Percentiles rank a stretch among this genome's conserved stretches.
These are phyloP conservation scores for Haematococcus sp. DNA, from an alignment of 139 green algal genomes.

Conservation along the genomic window DNA sequence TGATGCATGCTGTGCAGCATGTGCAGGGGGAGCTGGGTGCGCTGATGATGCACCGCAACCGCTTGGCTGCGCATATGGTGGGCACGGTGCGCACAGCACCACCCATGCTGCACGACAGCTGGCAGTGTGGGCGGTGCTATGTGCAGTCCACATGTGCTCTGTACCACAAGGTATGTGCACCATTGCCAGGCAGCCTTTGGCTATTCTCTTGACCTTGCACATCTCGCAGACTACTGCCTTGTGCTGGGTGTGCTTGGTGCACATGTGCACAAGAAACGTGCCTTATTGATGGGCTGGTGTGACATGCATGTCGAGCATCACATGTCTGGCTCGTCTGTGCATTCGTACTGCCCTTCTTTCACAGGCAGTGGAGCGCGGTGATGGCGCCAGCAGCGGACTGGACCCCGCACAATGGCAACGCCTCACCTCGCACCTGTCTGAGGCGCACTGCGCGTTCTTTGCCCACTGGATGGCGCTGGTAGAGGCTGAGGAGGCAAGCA, in stretches of 20 bases:
- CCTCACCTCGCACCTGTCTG: conserved; percentile 19
- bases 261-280: too few species aligned
- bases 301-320: too few species aligned
- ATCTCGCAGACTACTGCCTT: too few species aligned
- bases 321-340: too few species aligned
- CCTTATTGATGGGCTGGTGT: too few species aligned
- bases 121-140: conserved; percentile 48
- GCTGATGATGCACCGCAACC: conserved; percentile 49
- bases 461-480: conserved; percentile 67
- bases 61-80: conserved; percentile 55
- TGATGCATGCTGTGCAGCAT: conserved; percentile 29
- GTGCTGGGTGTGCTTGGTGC: too few species aligned
- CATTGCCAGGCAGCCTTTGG: too few species aligned
- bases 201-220: too few species aligned
- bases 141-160: conserved; percentile 50
- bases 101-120: conserved; percentile 30
- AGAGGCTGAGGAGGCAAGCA: conserved; percentile 64
- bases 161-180: conserved; percentile 40
- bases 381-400: conserved; percentile 31
- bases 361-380: conserved; percentile 41
- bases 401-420: conserved; percentile 20
- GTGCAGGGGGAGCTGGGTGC: conserved; percentile 42
- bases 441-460: conserved; percentile 54
- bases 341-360: too few species aligned
- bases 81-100: conserved; percentile 11